These are phyloP conservation scores for Thermomyces lanuginosus DNA, from an alignment of 2,329 filamentous ascomycete species.

Conservation along the genomic window DNA sequence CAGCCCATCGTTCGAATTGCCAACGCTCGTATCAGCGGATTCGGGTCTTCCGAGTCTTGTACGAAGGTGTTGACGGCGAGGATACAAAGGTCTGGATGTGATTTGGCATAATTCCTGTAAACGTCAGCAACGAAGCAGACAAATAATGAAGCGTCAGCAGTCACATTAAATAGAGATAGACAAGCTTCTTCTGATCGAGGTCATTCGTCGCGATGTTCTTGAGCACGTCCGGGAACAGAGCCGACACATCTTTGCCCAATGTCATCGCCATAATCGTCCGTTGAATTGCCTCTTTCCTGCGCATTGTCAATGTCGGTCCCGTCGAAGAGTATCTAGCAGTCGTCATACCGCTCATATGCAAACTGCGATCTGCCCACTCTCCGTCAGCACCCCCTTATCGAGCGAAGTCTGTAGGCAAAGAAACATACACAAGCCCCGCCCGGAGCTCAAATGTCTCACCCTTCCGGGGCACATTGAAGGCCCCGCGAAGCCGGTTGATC, in stretches of 20 bases:
- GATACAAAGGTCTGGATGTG: slow-evolving; percentile 94
- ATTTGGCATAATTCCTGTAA: slow-evolving; percentile 93
- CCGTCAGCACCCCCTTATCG: slow-evolving; percentile 16
- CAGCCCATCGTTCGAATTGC: slow-evolving; percentile 98
- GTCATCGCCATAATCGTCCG: slow-evolving; percentile 99
- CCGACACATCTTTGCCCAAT: slow-evolving; percentile 92
- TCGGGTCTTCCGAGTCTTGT: slow-evolving; percentile 96
- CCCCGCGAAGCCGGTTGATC: slow-evolving; percentile 87
- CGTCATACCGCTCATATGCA: slow-evolving; percentile 70
- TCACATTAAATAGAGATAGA: slow-evolving; percentile 94
- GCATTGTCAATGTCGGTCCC: slow-evolving; percentile 13
- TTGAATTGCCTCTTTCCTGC: slow-evolving; percentile 88
- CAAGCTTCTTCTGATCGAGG: slow-evolving; percentile 97
- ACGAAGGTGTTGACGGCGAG: slow-evolving; percentile 98
- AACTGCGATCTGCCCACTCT: slow-evolving; percentile 60
- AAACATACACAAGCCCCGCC: slow-evolving; percentile 59
- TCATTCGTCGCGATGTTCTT: slow-evolving; percentile 96
- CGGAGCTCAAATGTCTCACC: slow-evolving; percentile 96
- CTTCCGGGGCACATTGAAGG: slow-evolving; percentile 83
- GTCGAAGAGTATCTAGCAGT: neutral
- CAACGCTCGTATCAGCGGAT: slow-evolving; percentile 82
- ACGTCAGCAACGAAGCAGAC: slow-evolving; percentile 1
- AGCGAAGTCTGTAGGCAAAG: slow-evolving; percentile 4
- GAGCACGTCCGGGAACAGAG: slow-evolving; percentile 88
- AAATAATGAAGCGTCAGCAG: slow-evolving; percentile 13